Evolutionary conservation across 2,329 filamentous ascomycete genomes (phyloP).

Genomic region (Pyrenophora graminea): DNA sequence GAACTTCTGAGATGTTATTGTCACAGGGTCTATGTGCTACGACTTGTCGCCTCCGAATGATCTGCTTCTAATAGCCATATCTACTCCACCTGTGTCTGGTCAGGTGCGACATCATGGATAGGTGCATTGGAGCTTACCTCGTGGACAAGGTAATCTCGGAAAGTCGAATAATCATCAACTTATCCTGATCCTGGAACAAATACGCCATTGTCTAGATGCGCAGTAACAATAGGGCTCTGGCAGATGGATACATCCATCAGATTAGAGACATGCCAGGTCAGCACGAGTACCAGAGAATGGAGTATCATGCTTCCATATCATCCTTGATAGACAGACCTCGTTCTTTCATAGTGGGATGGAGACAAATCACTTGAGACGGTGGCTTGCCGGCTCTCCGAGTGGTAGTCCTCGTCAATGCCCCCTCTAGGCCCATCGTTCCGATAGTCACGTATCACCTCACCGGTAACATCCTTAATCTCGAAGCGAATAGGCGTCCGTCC

Average conservation of each 20-base stretch:
- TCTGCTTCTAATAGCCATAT: not conserved
- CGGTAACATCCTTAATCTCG: constrained; percentile 14
- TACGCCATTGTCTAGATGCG: constrained; percentile 12
- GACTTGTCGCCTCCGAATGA: not conserved
- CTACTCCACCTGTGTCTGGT: not conserved
- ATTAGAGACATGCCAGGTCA: not conserved
- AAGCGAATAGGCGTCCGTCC: constrained; percentile 8
- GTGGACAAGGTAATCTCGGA: constrained; percentile 23
- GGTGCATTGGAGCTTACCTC: constrained; percentile 16
- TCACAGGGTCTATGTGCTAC: not conserved
- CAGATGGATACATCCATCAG: not conserved
- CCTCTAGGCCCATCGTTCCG: not conserved
- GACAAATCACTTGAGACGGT: not conserved
- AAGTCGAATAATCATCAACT: constrained; percentile 21
- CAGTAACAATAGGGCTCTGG: constrained; percentile 5
- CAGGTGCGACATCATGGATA: constrained; percentile 15
- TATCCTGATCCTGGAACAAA: constrained; percentile 24
- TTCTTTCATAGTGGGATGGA: not conserved
- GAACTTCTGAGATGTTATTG: not conserved
- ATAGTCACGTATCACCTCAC: constrained; percentile 18
- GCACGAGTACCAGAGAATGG: not conserved
- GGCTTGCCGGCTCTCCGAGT: not conserved
- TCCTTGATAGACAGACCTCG: not conserved
- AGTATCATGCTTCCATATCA: not conserved
- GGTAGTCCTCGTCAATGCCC: not conserved